Evolutionary conservation across 1,284 basidiomycete species (phyloP), one percentile per base, ranked within the genome.

Genomic region (Marasmius oreades): DNA sequence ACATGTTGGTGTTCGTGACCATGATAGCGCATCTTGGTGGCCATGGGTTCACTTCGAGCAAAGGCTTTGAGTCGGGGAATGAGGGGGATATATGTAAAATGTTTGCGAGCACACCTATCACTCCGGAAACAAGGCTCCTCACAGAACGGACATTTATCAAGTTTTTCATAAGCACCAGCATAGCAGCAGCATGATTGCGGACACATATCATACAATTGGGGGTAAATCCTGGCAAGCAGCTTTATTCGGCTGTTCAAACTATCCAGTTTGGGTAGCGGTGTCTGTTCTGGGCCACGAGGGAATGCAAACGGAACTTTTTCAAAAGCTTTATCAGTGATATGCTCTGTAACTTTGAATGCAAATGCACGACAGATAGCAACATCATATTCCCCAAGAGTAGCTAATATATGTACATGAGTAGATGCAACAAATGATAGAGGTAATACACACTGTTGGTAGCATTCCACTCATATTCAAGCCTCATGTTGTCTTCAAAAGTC

Each of bases 11-110:
- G 52, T 2, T n/a, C 8, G 7, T 2, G 23, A 7, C 57, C n/a
- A n/a, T n/a, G 39, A 26, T 58, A 58, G 26, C 46, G 18, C 31
- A 58, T n/a, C 22, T 58, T 52, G 5, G 51, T 5, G 36, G n/a
- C n/a, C 36, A 37, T 37, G 36, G 5, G 5, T 11, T 12, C 12
- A 37, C 36, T 37, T 37, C 36, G 5, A 37, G 12, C 12, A 5
- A 37, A 2, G n/a, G 36, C 36, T 37, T 37, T 37, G 36, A 37
- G 36, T 2, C 36, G 5, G 5, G 36, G 36, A 5, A 37, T 37
- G 5, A 37, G 36, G 2, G 36, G 36, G 36, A 37, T 37, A 5
- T 37, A 37, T 11, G 36, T 37, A n/a, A 37, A 37, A 3, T 37
- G 36, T 37, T 37, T 37, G 5, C 36, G 36, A n/a, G 5, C 12